Conservation (phyloP, 179 eudicot species). For the Patellifolia procumbens region DNA sequence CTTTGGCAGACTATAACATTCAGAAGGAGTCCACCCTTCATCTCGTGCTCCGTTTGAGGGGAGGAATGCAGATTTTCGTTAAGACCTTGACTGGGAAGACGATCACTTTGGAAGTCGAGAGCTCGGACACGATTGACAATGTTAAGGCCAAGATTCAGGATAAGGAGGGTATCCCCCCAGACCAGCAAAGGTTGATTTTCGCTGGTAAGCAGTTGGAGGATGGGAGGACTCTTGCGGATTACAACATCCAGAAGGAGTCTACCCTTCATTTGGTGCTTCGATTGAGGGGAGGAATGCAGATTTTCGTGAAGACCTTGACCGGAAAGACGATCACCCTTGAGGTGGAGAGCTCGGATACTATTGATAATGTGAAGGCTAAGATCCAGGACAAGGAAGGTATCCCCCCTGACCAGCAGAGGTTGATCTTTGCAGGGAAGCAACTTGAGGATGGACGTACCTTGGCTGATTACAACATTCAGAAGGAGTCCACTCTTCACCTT, state of each 20-base stretch:
- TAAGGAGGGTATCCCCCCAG: conserved; percentile 14
- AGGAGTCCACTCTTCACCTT: conserved; percentile 20
- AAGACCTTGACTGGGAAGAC: conserved; percentile 12
- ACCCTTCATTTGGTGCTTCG: conserved; percentile 18
- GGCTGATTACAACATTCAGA: conserved; percentile 16
- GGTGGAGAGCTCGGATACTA: conserved; percentile 12
- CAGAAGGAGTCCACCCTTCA: conserved; percentile 15
- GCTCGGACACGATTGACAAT: conserved; percentile 14
- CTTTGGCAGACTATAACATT: conserved; percentile 14
- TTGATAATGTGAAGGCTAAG: conserved; percentile 6
- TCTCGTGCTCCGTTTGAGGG: conserved; percentile 10
- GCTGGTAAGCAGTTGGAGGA: conserved; percentile 10
- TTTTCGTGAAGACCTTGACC: conserved; percentile 11
- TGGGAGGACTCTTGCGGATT: conserved; percentile 8
- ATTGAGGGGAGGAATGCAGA: conserved; percentile 11
- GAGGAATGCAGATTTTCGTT: conserved; percentile 14
- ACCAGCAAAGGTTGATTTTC: conserved; percentile 16
- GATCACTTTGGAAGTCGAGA: conserved; percentile 11
- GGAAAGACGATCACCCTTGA: conserved; percentile 13
- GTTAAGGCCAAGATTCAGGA: conserved; percentile 7
- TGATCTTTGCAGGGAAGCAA: conserved; percentile 12
- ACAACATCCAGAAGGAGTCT: conserved; percentile 15
- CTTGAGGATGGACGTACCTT: conserved; percentile 12
- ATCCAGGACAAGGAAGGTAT: conserved; percentile 17
- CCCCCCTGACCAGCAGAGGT: conserved; percentile 19